Evolutionary conservation across 2,329 filamentous ascomycete genomes (phyloP).

Genomic region (Pseudogymnoascus sp.): DNA sequence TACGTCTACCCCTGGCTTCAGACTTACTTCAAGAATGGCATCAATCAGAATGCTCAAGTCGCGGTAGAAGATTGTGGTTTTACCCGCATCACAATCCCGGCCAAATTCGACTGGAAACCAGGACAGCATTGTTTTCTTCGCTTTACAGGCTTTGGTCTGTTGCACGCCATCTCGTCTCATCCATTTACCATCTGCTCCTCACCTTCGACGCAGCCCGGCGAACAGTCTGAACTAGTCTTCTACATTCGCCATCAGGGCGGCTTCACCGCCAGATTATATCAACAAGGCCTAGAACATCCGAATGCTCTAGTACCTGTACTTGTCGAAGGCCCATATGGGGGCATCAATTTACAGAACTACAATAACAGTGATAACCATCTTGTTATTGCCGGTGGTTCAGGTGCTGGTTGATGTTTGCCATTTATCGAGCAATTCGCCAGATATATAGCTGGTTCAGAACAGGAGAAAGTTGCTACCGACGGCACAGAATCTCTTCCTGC

Average conservation of each 20-base stretch:
- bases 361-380: constrained; percentile 37
- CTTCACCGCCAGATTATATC: constrained; percentile 41
- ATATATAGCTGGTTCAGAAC: not conserved
- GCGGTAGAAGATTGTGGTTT: constrained; percentile 34
- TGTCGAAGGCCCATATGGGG: constrained; percentile 54
- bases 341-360: constrained; percentile 34
- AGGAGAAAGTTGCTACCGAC: not conserved
- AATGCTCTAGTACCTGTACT: constrained; percentile 37
- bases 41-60: constrained; percentile 37
- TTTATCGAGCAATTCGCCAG: constrained; percentile 34
- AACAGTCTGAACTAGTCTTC: constrained; percentile 39
- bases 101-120: constrained; percentile 36
- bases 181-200: constrained; percentile 38
- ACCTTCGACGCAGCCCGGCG: constrained; percentile 24
- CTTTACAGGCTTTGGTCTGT: constrained; percentile 19
- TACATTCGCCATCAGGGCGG: constrained; percentile 45
- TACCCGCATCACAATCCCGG: constrained; percentile 37
- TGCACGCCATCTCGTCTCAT: constrained; percentile 35
- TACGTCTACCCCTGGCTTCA: constrained; percentile 39
- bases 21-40: constrained; percentile 44
- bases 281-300: constrained; percentile 32
- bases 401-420: constrained; percentile 45
- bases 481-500: not conserved
- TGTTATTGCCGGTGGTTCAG: constrained; percentile 49
- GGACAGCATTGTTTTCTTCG: constrained; percentile 52